These are phyloP conservation scores for Phytopythium oedochilum DNA, from an alignment of 352 stramenopile genomes.

Conservation along the genomic window DNA sequence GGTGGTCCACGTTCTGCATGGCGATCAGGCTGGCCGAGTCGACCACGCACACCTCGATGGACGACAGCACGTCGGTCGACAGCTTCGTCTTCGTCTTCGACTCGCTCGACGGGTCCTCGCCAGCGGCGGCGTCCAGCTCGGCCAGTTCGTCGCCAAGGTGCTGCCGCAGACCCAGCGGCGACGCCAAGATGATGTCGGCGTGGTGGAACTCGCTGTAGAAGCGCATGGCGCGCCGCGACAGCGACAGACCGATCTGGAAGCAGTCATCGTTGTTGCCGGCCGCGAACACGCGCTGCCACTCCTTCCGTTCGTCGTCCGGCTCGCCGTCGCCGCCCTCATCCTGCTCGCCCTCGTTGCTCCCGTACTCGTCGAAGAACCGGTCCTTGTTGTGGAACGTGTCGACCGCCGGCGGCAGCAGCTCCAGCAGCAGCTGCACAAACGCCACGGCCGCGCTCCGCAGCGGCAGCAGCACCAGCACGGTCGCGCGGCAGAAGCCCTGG, in stretches of 20 bases:
- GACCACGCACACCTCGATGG: slow-evolving; percentile 78
- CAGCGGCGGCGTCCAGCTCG: slow-evolving; percentile 22
- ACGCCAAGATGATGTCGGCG: slow-evolving; percentile 72
- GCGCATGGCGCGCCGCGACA: slow-evolving; percentile 57
- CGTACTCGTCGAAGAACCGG: slow-evolving; percentile 65
- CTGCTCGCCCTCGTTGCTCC: slow-evolving; percentile 16
- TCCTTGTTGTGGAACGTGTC: slow-evolving; percentile 75
- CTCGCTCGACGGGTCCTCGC: too few relatives aligned
- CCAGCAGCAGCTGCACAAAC: slow-evolving; percentile 63
- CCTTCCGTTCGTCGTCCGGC: slow-evolving; percentile 20
- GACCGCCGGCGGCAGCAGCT: slow-evolving; percentile 51
- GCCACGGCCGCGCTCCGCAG: slow-evolving; percentile 55
- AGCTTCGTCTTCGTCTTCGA: slow-evolving; percentile 26
- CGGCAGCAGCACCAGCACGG: slow-evolving; percentile 63
- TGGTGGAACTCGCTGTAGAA: slow-evolving; percentile 82
- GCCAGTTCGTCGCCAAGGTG: slow-evolving; percentile 68
- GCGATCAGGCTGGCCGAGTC: slow-evolving; percentile 73
- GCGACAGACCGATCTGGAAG: slow-evolving; percentile 71
- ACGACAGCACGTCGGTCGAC: slow-evolving; percentile 64
- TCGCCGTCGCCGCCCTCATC: slow-evolving; percentile 11
- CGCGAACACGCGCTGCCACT: slow-evolving; percentile 72
- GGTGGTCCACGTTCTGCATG: slow-evolving; percentile 82
- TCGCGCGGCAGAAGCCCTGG: slow-evolving; percentile 68
- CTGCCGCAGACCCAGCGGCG: slow-evolving; percentile 60
- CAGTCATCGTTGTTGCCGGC: slow-evolving; percentile 79